Base-by-base conservation (phyloP, 2,329 filamentous ascomycete genomes). In the Fonsecaea pugnacius region DNA sequence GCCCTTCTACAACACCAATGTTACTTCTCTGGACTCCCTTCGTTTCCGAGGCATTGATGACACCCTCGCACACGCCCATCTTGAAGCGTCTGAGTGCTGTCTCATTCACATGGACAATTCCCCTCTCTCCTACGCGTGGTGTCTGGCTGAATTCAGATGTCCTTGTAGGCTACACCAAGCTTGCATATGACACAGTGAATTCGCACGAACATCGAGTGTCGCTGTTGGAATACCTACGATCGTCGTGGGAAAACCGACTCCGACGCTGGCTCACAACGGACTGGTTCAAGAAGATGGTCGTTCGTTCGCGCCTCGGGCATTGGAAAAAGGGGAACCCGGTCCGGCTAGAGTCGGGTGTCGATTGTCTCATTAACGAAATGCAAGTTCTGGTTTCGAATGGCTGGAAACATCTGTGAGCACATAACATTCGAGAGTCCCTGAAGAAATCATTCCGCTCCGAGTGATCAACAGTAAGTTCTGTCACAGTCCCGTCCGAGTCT, bases 1-100 rank as follows among this genome's bases (percentile, higher is more conserved):
- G 8, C 84, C 85, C 0, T 87, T 87, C 71, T 80, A 84, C 61
- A 30, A 38, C 33, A 18, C 16, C 21, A 36, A 46, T 32, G 12
- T 14, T 4, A 16, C 73, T 1, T 21, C 46, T 50, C 7, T 24
- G 18, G 18, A 72, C 75, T 0, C 78, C 3, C 65, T 90, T 0
- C 78, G 76, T 24, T 91, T 91, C 75, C 84, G 89, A 5, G 87
- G 82, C 7, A 81, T 89, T 18, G 72, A 84, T 0, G 88, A 90
- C 71, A 82, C 81, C 2, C 82, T 93, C 1, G 81, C 82, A 0
- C 58, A 69, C 1, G 70, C 63, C 21, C 75, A 76, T 51, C 79
- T 92, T 24, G 90, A 92, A 75, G 90, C 82, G 18, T 89, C 86
- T 9, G 90, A 93, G 75, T 92, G 89, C 78, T 92, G 90, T 74